Conservation (phyloP, 1,284 basidiomycete genomes). For the Melampsora larici-populina region DNA sequence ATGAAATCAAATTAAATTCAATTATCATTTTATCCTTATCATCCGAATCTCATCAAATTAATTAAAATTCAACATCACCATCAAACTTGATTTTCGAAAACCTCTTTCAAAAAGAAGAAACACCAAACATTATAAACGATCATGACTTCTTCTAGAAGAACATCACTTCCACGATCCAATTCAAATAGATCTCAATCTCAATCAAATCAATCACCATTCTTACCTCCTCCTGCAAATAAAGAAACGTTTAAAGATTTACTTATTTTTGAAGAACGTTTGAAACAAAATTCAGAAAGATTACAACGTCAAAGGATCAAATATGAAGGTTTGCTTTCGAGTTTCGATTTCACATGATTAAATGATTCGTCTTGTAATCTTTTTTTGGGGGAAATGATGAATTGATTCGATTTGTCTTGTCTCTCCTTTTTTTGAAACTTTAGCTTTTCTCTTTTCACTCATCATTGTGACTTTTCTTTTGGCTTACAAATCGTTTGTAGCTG, state of each 20-base stretch:
- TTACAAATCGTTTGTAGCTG: conserved; percentile 26
- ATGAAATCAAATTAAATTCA: too few species aligned
- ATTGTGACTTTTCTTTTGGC: conserved; percentile 23
- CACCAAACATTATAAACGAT: too few species aligned
- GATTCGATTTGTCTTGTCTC: not conserved
- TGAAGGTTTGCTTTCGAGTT: conserved; percentile 14
- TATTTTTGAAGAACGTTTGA: conserved; percentile 91
- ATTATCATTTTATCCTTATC: too few species aligned
- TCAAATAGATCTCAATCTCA: not conserved
- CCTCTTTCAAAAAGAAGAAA: too few species aligned
- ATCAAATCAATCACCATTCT: not conserved
- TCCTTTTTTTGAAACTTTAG: not conserved
- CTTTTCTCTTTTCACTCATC: conserved; percentile 35
- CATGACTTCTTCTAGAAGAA: not conserved
- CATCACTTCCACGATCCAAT: not conserved
- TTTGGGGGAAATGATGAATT: not conserved
- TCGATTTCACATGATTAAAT: not conserved
- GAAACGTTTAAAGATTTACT: conserved; percentile 83
- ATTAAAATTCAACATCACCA: not conserved
- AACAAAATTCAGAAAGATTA: conserved; percentile 68
- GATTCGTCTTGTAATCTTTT: not conserved
- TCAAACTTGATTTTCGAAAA: not conserved
- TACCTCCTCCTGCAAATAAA: conserved; percentile 65
- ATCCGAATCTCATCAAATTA: too few species aligned
- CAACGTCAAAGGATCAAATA: conserved; percentile 38